phyloP scores from a whole-genome alignment of 352 stramenopile genomes.

The Phytophthora melonis region DNA sequence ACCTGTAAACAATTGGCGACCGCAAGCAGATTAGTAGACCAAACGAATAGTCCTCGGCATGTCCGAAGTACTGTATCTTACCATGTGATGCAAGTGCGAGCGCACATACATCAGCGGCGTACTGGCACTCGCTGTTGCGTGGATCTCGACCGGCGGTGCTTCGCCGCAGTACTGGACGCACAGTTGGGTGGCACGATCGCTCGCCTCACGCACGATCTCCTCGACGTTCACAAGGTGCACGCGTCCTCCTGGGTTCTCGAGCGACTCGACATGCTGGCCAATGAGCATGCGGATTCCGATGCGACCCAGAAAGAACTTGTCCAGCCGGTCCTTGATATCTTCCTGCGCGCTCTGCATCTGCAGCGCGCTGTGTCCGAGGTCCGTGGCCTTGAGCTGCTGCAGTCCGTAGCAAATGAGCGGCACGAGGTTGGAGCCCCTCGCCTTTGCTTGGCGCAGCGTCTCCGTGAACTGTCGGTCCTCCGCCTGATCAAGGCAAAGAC shows the following conservation, averaged over 20 bases:
- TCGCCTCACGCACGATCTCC: slow-evolving; percentile 68
- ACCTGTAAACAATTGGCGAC: slow-evolving; percentile 42
- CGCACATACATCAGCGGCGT: slow-evolving; percentile 86
- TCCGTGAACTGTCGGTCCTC: slow-evolving; percentile 78
- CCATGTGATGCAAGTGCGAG: slow-evolving; percentile 88
- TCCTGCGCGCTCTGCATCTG: slow-evolving; percentile 73
- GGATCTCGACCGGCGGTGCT: slow-evolving; percentile 70
- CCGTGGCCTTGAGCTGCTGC: slow-evolving; percentile 70
- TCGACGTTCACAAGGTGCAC: slow-evolving; percentile 80
- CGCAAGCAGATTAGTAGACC: not conserved
- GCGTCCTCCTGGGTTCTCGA: slow-evolving; percentile 64
- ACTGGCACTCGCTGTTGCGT: slow-evolving; percentile 49
- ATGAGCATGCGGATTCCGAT: slow-evolving; percentile 99
- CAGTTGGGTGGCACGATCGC: slow-evolving; percentile 59
- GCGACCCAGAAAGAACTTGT: slow-evolving; percentile 98
- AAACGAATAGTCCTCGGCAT: not conserved
- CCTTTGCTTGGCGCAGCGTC: slow-evolving; percentile 60
- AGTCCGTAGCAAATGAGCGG: slow-evolving; percentile 81
- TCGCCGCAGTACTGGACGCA: slow-evolving; percentile 66
- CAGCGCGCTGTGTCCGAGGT: slow-evolving; percentile 69
- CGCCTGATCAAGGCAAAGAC: slow-evolving; percentile 17
- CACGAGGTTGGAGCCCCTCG: slow-evolving; percentile 75
- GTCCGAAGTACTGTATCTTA: slow-evolving; percentile 7
- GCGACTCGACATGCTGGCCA: slow-evolving; percentile 87
- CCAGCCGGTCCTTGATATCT: slow-evolving; percentile 87